Conservation (phyloP, 2,329 filamentous ascomycete genomes). For the Apiospora koreana region DNA sequence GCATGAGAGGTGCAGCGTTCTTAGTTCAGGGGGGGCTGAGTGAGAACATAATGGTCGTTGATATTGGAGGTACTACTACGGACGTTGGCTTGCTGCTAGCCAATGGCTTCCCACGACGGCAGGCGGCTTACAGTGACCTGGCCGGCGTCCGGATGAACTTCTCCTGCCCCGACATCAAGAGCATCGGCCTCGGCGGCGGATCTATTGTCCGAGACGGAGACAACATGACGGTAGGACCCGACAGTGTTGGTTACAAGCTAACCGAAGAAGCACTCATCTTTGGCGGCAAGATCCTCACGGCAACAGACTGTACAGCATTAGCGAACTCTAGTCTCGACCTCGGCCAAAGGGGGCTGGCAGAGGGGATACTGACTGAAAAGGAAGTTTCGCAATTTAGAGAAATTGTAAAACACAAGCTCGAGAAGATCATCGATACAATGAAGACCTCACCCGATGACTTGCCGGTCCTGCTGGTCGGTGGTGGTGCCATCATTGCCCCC, state of each 20-base stretch:
- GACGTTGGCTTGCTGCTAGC: conserved; percentile 62
- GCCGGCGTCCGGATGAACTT: conserved; percentile 65
- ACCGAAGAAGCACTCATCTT: conserved; percentile 56
- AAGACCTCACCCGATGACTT: conserved; percentile 62
- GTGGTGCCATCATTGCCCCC: conserved; percentile 61
- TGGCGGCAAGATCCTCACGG: conserved; percentile 55
- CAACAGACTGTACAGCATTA: conserved; percentile 56
- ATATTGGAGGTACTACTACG: conserved; percentile 67
- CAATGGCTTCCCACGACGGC: conserved; percentile 64
- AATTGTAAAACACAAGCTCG: conserved; percentile 28
- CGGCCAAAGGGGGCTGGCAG: conserved; percentile 38
- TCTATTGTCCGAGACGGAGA: conserved; percentile 50
- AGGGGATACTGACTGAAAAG: conserved; percentile 25
- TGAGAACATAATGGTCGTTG: conserved; percentile 58
- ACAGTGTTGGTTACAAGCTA: conserved; percentile 62
- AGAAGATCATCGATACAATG: conserved; percentile 56
- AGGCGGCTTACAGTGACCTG: conserved; percentile 62
- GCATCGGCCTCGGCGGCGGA: conserved; percentile 60
- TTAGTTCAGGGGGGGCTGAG: conserved; percentile 41
- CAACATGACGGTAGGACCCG: conserved; percentile 54
- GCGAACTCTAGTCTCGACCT: conserved; percentile 36
- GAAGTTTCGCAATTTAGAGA: conserved; percentile 25
- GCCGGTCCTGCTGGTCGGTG: conserved; percentile 63
- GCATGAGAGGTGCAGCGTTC: conserved; percentile 64
- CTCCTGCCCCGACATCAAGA: conserved; percentile 58